Base-by-base conservation (phyloP, 345 rosid genomes). In the Stellera chamaejasme region DNA sequence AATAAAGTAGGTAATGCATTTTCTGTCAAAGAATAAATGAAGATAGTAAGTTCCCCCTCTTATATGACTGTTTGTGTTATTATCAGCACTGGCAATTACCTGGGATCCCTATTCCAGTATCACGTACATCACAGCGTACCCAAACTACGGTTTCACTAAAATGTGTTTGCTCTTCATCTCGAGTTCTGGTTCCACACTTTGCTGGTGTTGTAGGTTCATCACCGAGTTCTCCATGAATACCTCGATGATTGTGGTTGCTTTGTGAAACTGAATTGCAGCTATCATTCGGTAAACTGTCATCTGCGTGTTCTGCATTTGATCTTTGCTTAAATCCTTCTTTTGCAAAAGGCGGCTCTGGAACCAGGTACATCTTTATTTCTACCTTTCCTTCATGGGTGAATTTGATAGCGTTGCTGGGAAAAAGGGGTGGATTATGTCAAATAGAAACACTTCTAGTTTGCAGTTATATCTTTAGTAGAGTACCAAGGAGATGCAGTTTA, bases 71-170 rank as follows among this genome's bases (percentile, higher is more conserved):
- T 32, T 32, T 32, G 39, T 32, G 39, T 32, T 32, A 4, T 32
- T 32, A 32, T 32, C 39, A 3, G 39, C 39, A 5, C 9, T 32
- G 5, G 39, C 39, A 32, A 32, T 8, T 73, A 77, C 99, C 97
- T 71, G 98, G 98, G 64, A 92, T 92, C 73, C 98, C 96, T 39
- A 92, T 92, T 65, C 98, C 96, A 36, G 96, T 84, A 72, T 93
- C 99, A 61, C 77, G 76, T 25, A 93, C 97, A 45, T 93, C 97
- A 19, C 99, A 93, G 41, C 88, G 48, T 48, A 93, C 75, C 97
- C 99, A 93, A 23, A 84, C 97, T 39, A 76, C 75, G 55, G 88
- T 73, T 73, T 70, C 90, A 0, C 72, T 59, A 26, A 56, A 32
- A 26, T 67, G 56, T 27, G 62, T 57, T 26, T 64, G 76, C 53